Conservation (phyloP, 805 yeast species). For the Lipomyces spencermartinsiae region DNA sequence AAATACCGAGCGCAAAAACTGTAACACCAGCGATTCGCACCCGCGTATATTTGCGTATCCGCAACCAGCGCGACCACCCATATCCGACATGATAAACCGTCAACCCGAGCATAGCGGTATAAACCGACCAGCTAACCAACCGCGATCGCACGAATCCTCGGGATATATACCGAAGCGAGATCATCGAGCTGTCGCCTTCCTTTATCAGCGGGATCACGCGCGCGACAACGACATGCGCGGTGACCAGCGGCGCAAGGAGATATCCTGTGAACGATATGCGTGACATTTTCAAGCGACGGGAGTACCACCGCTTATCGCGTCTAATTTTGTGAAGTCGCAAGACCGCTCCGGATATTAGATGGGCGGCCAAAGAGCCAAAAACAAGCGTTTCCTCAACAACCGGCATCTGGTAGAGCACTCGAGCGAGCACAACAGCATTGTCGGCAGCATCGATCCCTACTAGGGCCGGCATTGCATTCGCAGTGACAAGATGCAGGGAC, state of each 20-base stretch:
- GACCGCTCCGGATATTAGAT: conserved; percentile 60
- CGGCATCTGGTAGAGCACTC: conserved; percentile 66
- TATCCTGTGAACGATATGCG: conserved; percentile 70
- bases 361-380: conserved; percentile 55
- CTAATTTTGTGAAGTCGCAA: conserved; percentile 43
- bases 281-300: conserved; percentile 45
- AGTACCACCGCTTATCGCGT: conserved; percentile 39
- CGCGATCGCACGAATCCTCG: conserved; percentile 19
- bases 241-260: conserved; percentile 53
- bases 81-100: conserved; percentile 26
- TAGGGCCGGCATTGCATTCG: conserved; percentile 59
- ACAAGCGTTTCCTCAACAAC: conserved; percentile 57
- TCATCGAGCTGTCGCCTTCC: conserved; percentile 69
- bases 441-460: conserved; percentile 47
- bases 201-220: conserved; percentile 58
- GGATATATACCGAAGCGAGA: conserved; percentile 60
- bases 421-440: conserved; percentile 61
- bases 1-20: conserved; percentile 12
- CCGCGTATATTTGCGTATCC: conserved; percentile 6
- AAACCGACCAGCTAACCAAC: conserved; percentile 10
- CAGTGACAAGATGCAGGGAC: conserved; percentile 62
- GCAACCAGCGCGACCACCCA: conserved; percentile 35
- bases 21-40: conserved; percentile 10
- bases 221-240: conserved; percentile 56
- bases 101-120: conserved; percentile 22